Base-by-base conservation (phyloP, 805 yeast genomes). In the Candida berthetii region DNA sequence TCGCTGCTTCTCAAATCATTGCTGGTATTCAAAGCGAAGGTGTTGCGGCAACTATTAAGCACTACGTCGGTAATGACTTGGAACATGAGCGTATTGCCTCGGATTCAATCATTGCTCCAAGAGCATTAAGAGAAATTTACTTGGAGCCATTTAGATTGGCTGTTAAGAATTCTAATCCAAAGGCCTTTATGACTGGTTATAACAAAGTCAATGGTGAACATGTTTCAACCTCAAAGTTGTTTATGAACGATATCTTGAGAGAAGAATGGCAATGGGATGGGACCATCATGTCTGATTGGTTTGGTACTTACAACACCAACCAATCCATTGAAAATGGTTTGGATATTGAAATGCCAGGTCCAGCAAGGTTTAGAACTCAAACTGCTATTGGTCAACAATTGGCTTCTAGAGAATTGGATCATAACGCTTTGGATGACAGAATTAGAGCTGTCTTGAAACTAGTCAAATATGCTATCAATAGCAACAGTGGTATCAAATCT, bases 301-400 rank as follows among this genome's bases (percentile, higher is more conserved):
- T 53, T 53, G 86, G 85, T 20, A 66, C 70, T 9, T 78, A 73
- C 55, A 66, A 79, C 14, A 60, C 62, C 31, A 64, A 62, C 35
- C 70, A 66, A 35, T 50, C 80, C 13, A 54, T 79, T 37, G 66
- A 69, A 33, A 75, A 76, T 29, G 85, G 85, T 7, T 61, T 80
- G 42, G 81, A 78, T 53, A 61, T 80, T 49, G 86, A 80, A 57
- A 77, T 78, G 82, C 86, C 86, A 1, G 86, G 85, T 31, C 76
- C 78, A 16, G 61, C 81, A 8, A 60, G 68, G 40, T 69, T 80
- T 61, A 61, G 72, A 50, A 59, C 59, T 2, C 15, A 22, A 7
- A 58, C 58, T 14, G 60, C 68, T 16, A 58, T 76, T 15, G 44
- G 61, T 11, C 77, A 71, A 49, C 68, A 71, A 35, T 61, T 76